These are phyloP conservation scores for Dioscorea alata DNA, from an alignment of 106 monocot species.

Conservation along the genomic window DNA sequence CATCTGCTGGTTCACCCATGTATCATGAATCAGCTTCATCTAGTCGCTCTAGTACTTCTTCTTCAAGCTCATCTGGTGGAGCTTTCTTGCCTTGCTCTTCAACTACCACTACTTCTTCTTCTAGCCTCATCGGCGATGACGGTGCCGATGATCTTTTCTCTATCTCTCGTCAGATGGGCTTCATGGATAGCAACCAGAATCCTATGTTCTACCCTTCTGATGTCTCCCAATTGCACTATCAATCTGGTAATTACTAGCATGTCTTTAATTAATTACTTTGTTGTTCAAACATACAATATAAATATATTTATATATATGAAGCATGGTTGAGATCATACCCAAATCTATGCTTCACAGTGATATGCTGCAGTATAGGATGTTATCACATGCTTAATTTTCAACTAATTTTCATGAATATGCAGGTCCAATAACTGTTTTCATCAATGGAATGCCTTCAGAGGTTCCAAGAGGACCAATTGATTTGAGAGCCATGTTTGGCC, in stretches of 20 bases:
- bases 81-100: constrained; percentile 4
- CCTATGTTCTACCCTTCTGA: constrained; percentile 15
- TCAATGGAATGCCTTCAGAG: constrained; percentile 75
- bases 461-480: constrained; percentile 76
- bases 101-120: constrained; percentile 6
- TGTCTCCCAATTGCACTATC: constrained; percentile 38
- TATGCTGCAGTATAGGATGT: too few species aligned
- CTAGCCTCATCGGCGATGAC: constrained; percentile 18
- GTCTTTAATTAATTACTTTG: too few species aligned
- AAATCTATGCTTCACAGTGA: too few species aligned
- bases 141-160: constrained; percentile 68
- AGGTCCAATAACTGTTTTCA: constrained; percentile 77
- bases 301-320: too few species aligned
- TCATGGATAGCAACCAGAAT: constrained; percentile 13
- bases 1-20: not conserved
- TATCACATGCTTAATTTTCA: too few species aligned
- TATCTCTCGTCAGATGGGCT: constrained; percentile 73
- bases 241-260: constrained; percentile 17
- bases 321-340: too few species aligned
- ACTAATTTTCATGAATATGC: constrained; percentile 1
- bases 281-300: too few species aligned
- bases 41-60: constrained; percentile 13
- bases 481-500: constrained; percentile 63
- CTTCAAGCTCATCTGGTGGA: constrained; percentile 11
- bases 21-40: constrained; percentile 7